Conservation (phyloP, 1,139 yeast species). For the Geotrichum restrictum region DNA sequence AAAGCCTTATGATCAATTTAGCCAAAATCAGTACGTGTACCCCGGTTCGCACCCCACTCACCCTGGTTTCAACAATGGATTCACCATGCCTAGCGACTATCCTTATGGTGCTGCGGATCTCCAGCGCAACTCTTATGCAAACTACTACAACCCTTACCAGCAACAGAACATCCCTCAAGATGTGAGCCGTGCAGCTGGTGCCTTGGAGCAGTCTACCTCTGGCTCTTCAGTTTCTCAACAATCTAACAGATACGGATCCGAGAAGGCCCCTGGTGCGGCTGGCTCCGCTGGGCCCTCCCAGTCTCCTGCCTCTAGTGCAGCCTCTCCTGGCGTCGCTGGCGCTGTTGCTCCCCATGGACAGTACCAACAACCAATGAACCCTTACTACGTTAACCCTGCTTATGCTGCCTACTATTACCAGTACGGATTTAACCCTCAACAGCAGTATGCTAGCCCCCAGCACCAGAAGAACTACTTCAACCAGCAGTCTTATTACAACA, state of each 20-base stretch:
- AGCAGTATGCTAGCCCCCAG: constrained; percentile 25
- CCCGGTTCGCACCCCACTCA: constrained; percentile 26
- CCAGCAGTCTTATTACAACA: constrained; percentile 31
- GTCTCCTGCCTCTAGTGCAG: constrained; percentile 26
- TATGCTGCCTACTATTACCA: constrained; percentile 35
- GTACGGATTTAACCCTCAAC: constrained; percentile 32
- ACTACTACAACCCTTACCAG: constrained; percentile 26
- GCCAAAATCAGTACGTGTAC: constrained; percentile 31
- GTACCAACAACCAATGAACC: constrained; percentile 29
- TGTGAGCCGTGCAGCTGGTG: constrained; percentile 14
- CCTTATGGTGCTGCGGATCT: constrained; percentile 25
- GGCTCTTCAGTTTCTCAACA: constrained; percentile 15
- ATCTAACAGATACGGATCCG: constrained; percentile 14
- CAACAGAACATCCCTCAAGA: constrained; percentile 24
- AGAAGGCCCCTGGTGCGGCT: constrained; percentile 14
- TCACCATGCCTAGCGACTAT: constrained; percentile 24
- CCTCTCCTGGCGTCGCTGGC: constrained; percentile 24
- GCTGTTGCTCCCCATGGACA: constrained; percentile 26
- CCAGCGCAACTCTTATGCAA: constrained; percentile 23
- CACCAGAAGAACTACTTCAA: constrained; percentile 32
- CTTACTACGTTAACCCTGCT: constrained; percentile 33
- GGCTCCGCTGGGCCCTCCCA: constrained; percentile 9
- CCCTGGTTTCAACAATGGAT: constrained; percentile 26
- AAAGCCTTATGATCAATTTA: constrained; percentile 27
- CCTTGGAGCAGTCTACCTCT: constrained; percentile 14